Base-by-base conservation (phyloP, 805 yeast species). In the Debaryomyces hansenii region DNA sequence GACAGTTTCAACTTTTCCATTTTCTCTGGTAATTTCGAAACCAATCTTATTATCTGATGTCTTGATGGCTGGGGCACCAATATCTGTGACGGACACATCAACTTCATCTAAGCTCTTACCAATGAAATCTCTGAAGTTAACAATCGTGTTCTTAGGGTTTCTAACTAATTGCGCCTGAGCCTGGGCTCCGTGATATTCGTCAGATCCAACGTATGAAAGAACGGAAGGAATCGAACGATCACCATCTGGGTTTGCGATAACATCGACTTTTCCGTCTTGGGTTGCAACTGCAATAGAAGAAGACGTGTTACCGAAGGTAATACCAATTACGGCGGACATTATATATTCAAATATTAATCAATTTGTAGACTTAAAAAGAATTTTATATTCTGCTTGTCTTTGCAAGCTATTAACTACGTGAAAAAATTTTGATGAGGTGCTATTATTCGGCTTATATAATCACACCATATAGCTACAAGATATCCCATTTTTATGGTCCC, bases 171-270 rank as follows among this genome's bases (percentile, higher is more conserved):
- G 97, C 47, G 90, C 91, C 58, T 84, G 74, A 48, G 98, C 99
- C 75, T 94, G 98, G 49, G 90, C 86, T 50, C 99, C 99, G 65
- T 94, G 97, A 74, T 89, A 94, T 75, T 94, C 98, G 66, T 94
- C 98, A 46, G 79, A 85, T 50, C 95, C 97, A 48, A 90, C 90
- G 67, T 91, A 94, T 15, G 97, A 83, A 51, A 94, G 78, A 49
- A 87, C 87, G 24, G 98, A 87, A 51, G 98, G 96, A 65, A 94
- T 94, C 50, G 92, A 80, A 75, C 98, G 89, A 74, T 94, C 98
- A 69, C 99, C 99, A 64, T 94, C 99, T 57, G 95, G 97, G 82
- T 94, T 92, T 57, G 99, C 99, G 67, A 94, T 92, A 56, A 94
- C 96, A 64, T 94, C 97, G 53, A 90, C 94, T 67, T 86, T 87